Evolutionary conservation across 371 early-diverging fungal species (phyloP).

Genomic region (Blastocladiella emersonii): DNA sequence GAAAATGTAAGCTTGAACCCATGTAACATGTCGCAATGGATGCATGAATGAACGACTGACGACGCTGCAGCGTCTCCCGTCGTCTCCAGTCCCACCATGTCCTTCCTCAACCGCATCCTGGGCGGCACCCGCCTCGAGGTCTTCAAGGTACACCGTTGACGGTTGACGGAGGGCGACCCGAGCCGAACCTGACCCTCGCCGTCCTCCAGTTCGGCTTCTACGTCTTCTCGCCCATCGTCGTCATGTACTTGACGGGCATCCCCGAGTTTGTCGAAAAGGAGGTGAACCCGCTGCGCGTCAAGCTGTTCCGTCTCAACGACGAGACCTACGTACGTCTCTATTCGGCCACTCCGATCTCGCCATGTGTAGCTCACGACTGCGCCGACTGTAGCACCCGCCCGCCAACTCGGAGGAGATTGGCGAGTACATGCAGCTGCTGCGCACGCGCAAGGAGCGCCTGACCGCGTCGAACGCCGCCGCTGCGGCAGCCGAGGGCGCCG

Average conservation of each 20-base stretch:
- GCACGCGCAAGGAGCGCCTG: background rate
- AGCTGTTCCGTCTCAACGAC: background rate
- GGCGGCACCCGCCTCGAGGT: too few relatives aligned
- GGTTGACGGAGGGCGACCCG: too few relatives aligned
- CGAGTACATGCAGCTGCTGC: background rate
- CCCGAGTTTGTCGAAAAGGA: background rate
- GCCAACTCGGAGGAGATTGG: background rate
- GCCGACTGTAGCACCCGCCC: background rate
- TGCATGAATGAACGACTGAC: too few relatives aligned
- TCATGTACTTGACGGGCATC: slow-evolving; percentile 1
- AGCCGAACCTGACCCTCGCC: too few relatives aligned
- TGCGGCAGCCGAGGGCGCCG: too few relatives aligned
- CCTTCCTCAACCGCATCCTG: too few relatives aligned
- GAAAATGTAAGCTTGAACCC: too few relatives aligned
- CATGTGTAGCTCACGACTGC: background rate
- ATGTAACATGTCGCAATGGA: too few relatives aligned
- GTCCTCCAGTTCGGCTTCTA: background rate
- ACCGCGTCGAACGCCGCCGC: too few relatives aligned
- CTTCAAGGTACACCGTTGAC: too few relatives aligned
- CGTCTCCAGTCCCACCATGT: too few relatives aligned
- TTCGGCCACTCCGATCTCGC: background rate
- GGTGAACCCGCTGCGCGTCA: background rate
- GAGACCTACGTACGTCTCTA: background rate
- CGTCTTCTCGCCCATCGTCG: background rate
- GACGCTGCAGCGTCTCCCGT: too few relatives aligned